A percentile compares a stretch with the other conserved stretches of the same genome.
Evolutionary conservation across 2,329 filamentous ascomycete species (phyloP).

Genomic region (Microthyrium microscopicum): DNA sequence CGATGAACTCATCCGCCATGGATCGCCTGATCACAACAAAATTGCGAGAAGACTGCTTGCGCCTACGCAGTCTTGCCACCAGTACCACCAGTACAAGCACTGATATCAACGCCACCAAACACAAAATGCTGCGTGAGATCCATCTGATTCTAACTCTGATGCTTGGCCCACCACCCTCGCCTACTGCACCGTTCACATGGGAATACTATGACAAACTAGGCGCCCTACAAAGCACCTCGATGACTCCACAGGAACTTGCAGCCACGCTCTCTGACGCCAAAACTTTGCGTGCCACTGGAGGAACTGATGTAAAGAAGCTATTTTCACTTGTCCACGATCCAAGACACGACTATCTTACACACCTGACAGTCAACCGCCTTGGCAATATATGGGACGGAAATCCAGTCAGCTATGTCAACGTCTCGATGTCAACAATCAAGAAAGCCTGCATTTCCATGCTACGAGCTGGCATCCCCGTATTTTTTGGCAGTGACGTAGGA

Average conservation of each 20-base stretch:
- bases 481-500: conserved; percentile 80
- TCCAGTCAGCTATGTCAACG: conserved; percentile 67
- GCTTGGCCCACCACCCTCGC: conserved; percentile 60
- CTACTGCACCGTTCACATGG: conserved; percentile 60
- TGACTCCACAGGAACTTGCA: conserved; percentile 57
- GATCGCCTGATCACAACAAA: conserved; percentile 66
- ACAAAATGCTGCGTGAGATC: conserved; percentile 62
- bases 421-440: conserved; percentile 58
- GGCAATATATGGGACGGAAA: conserved; percentile 69
- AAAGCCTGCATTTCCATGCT: conserved; percentile 60
- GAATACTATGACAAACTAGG: conserved; percentile 56
- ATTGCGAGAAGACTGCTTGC: conserved; percentile 69
- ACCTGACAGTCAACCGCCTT: conserved; percentile 60
- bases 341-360: conserved; percentile 53
- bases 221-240: conserved; percentile 43
- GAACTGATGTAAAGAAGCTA: conserved; percentile 46
- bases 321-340: conserved; percentile 79
- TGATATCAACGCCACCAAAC: conserved; percentile 37
- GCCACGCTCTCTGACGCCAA: conserved; percentile 46
- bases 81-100: conserved; percentile 17
- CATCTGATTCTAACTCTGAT: conserved; percentile 68
- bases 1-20: conserved; percentile 51
- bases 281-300: conserved; percentile 39
- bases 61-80: conserved; percentile 41
- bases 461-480: conserved; percentile 59